Conservation (phyloP, 768 basidiomycete genomes). For the Lepiota venenata region DNA sequence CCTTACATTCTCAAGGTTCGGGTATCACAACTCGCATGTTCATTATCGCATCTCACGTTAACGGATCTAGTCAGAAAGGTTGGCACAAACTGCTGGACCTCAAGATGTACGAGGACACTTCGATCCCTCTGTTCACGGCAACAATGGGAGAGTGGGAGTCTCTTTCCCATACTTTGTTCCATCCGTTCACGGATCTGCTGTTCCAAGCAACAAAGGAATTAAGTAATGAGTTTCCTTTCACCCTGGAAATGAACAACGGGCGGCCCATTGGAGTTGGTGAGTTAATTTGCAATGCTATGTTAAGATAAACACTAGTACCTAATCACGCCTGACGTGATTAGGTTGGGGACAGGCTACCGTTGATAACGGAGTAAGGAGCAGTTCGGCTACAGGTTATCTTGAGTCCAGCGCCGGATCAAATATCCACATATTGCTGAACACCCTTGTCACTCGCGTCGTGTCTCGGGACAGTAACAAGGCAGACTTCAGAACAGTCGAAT, state of each 20-base stretch:
- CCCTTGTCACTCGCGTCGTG: constrained; percentile 12
- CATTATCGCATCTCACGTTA: neutral
- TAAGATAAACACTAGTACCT: neutral
- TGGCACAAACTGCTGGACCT: neutral
- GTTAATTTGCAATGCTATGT: neutral
- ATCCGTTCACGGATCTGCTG: constrained; percentile 19
- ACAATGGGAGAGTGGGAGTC: constrained; percentile 1
- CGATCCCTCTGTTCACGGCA: constrained; percentile 10
- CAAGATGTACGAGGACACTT: constrained; percentile 6
- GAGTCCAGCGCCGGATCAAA: constrained; percentile 6
- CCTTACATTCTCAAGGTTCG: constrained; percentile 10
- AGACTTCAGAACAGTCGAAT: constrained; percentile 23
- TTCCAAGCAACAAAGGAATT: constrained; percentile 16
- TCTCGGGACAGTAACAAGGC: constrained; percentile 10
- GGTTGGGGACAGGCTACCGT: constrained; percentile 5
- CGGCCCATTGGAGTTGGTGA: constrained; percentile 5
- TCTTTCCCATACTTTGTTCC: constrained; percentile 2
- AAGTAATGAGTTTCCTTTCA: constrained; percentile 6
- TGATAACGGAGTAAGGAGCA: constrained; percentile 13
- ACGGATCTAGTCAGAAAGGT: neutral
- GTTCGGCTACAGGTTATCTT: constrained; percentile 25
- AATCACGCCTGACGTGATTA: neutral
- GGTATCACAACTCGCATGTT: too few relatives aligned
- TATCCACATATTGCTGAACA: constrained; percentile 13
- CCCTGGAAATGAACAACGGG: constrained; percentile 6